These are phyloP conservation scores for Hemisphaericaspora lyxosophila DNA, from an alignment of 1,139 yeast genomes.

Conservation along the genomic window DNA sequence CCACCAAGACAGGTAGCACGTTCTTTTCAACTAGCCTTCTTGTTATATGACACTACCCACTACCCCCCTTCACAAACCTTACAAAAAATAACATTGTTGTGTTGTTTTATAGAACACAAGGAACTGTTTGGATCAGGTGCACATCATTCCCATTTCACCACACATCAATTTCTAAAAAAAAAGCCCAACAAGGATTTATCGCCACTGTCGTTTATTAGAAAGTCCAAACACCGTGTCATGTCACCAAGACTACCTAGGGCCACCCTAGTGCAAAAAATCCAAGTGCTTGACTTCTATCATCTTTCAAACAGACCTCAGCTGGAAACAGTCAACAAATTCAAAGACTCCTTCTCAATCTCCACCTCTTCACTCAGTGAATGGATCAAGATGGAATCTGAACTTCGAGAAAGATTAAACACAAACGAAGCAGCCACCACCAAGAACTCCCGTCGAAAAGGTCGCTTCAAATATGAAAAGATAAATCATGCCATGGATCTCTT, in stretches of 20 bases:
- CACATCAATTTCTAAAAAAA: too few species aligned
- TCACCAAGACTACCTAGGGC: slow-evolving; percentile 48
- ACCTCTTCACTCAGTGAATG: slow-evolving; percentile 62
- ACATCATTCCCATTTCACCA: too few species aligned
- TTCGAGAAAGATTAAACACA: slow-evolving; percentile 41
- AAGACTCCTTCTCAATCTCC: slow-evolving; percentile 49
- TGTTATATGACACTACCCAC: too few species aligned
- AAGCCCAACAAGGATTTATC: too few species aligned
- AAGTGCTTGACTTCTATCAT: slow-evolving; percentile 53
- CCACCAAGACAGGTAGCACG: too few species aligned
- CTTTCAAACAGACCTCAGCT: slow-evolving; percentile 52
- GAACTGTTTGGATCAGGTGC: too few species aligned
- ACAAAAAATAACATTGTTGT: too few species aligned
- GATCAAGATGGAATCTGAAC: slow-evolving; percentile 53
- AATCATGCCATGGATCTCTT: slow-evolving; percentile 57
- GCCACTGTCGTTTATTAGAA: too few species aligned
- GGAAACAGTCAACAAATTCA: slow-evolving; percentile 56
- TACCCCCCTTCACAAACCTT: too few species aligned
- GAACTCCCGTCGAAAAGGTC: slow-evolving; percentile 46
- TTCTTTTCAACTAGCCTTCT: too few species aligned
- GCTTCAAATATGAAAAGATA: slow-evolving; percentile 56
- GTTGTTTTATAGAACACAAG: too few species aligned
- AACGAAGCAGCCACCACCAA: slow-evolving; percentile 39
- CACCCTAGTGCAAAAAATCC: slow-evolving; percentile 57
- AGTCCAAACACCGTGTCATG: too few species aligned